Percentiles rank a stretch among this genome's conserved stretches.
Conservation (phyloP, 148 eudicot species). For the Rhododendron simsii region DNA sequence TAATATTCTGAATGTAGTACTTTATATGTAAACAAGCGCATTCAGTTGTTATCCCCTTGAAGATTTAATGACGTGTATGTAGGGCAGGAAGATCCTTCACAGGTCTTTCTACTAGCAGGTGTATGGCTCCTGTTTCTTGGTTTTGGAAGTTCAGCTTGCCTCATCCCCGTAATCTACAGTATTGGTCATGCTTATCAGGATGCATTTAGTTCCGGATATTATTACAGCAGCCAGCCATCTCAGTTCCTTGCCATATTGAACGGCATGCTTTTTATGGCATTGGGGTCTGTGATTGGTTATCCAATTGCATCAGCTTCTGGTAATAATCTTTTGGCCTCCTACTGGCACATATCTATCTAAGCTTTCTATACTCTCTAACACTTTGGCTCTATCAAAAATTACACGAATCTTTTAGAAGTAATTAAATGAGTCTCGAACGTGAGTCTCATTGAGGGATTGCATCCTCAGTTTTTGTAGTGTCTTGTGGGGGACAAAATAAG, state of each 20-base stretch:
- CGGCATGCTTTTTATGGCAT: constrained; percentile 51
- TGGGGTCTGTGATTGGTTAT: constrained; percentile 73
- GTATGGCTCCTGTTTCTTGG: constrained; percentile 88
- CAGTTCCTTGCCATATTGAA: constrained; percentile 47
- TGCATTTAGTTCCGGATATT: constrained; percentile 42
- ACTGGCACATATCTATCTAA: not conserved
- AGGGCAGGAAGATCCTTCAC: constrained; percentile 99
- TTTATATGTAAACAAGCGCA: not conserved
- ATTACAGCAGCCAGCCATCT: constrained; percentile 38
- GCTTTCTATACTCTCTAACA: not conserved
- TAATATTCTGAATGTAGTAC: not conserved
- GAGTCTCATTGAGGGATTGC: not conserved
- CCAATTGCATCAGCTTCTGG: constrained; percentile 94
- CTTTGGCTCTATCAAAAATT: not conserved
- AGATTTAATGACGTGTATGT: constrained; percentile 68
- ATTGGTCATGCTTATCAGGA: constrained; percentile 61
- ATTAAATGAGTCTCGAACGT: not conserved
- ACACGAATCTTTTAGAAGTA: not conserved
- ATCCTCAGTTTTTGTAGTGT: not conserved
- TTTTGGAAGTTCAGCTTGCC: constrained; percentile 66
- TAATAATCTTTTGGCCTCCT: constrained; percentile 28
- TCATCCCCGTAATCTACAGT: constrained; percentile 66
- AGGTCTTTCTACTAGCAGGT: constrained; percentile 83
- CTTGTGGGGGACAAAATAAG: not conserved
- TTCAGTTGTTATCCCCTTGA: constrained; percentile 30